Evolutionary conservation across 345 rosid genomes (phyloP).

Genomic region (Arabis hirsuta): DNA sequence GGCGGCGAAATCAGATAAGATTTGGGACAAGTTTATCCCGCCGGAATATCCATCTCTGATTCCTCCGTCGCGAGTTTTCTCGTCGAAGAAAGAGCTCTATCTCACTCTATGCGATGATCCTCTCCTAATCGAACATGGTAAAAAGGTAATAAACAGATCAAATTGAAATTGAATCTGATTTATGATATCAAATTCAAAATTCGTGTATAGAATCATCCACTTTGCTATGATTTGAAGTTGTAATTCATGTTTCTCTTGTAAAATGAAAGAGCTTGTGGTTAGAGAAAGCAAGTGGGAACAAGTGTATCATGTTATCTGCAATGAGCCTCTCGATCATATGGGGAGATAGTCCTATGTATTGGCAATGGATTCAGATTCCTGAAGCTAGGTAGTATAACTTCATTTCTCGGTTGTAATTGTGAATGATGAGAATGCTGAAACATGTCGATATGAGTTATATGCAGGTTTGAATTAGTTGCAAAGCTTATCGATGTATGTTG

Average conservation of each 20-base stretch:
- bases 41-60: constrained; percentile 40
- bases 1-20: constrained; percentile 49
- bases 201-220: background rate
- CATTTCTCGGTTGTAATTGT: background rate
- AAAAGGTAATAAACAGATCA: constrained; percentile 42
- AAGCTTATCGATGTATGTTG: constrained; percentile 11
- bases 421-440: background rate
- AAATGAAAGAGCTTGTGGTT: constrained; percentile 21
- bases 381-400: constrained; percentile 18
- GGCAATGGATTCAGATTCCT: constrained; percentile 17
- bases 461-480: constrained; percentile 24
- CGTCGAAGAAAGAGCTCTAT: constrained; percentile 54
- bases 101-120: constrained; percentile 49
- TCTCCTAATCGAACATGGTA: constrained; percentile 48
- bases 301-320: constrained; percentile 36
- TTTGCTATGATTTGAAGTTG: background rate
- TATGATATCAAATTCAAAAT: too few relatives aligned
- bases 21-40: constrained; percentile 61
- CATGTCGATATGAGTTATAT: background rate
- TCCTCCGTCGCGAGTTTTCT: constrained; percentile 1
- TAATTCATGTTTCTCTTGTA: background rate
- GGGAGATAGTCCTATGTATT: background rate
- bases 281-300: constrained; percentile 32
- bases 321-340: constrained; percentile 12
- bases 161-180: too few relatives aligned